phyloP scores from a whole-genome alignment of 495 filamentous ascomycete genomes.

The Oidiodendron maius region DNA sequence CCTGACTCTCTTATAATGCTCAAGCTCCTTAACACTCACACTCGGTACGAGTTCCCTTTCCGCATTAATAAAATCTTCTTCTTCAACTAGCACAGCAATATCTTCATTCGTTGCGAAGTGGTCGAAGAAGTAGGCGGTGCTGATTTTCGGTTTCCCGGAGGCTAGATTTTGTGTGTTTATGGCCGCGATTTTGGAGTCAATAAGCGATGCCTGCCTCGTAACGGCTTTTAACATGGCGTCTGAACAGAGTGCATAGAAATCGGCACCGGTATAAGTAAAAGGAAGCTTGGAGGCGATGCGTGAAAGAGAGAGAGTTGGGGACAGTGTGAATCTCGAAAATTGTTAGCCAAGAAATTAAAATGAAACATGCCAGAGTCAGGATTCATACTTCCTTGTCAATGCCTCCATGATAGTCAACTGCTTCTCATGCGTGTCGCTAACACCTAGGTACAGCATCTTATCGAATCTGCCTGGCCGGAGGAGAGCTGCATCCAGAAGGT shows the following conservation, averaged over 20 bases:
- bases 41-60: slow-evolving; percentile 81
- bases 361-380: neutral
- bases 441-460: slow-evolving; percentile 97
- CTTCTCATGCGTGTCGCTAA: slow-evolving; percentile 95
- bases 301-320: slow-evolving; percentile 66
- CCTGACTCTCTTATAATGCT: slow-evolving; percentile 84
- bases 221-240: slow-evolving; percentile 99
- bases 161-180: slow-evolving; percentile 35
- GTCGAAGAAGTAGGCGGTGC: slow-evolving; percentile 91
- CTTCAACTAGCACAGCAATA: slow-evolving; percentile 76
- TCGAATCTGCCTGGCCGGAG: slow-evolving; percentile 91
- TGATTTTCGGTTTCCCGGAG: slow-evolving; percentile 36
- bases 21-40: slow-evolving; percentile 87
- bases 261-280: slow-evolving; percentile 95
- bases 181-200: slow-evolving; percentile 75
- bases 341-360: slow-evolving; percentile 13
- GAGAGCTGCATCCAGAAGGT: slow-evolving; percentile 86
- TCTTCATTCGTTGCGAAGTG: slow-evolving; percentile 80
- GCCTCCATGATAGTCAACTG: slow-evolving; percentile 93
- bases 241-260: slow-evolving; percentile 93
- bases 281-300: slow-evolving; percentile 73
- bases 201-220: slow-evolving; percentile 76
- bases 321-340: slow-evolving; percentile 64
- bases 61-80: slow-evolving; percentile 79
- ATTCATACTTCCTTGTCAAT: slow-evolving; percentile 77